phyloP scores from a whole-genome alignment of 345 rosid genomes.

The Eucalyptus polyanthemos region DNA sequence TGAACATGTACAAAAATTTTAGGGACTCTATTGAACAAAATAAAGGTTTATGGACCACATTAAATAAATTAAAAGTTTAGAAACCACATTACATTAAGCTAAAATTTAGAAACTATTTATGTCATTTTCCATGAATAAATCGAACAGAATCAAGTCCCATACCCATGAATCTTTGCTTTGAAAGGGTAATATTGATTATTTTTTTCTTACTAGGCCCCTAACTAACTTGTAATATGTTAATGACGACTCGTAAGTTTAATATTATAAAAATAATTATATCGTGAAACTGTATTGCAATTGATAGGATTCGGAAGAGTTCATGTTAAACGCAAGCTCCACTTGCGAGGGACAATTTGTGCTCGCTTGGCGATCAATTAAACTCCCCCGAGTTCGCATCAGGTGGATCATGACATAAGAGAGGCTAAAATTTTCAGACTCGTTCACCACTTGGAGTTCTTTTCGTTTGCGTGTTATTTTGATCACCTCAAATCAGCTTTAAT shows the following conservation, averaged over 20 bases:
- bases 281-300: background rate
- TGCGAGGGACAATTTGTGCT: background rate
- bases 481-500: background rate
- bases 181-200: background rate
- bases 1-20: no score
- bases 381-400: background rate
- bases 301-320: background rate
- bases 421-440: background rate
- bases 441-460: background rate
- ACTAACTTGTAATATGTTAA: background rate
- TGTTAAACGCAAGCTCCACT: background rate
- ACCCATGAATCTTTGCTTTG: background rate
- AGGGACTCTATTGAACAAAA: no score
- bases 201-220: background rate
- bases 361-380: background rate
- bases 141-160: background rate
- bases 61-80: no score
- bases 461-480: background rate
- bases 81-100: no score
- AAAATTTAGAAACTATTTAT: no score
- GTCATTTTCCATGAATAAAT: background rate
- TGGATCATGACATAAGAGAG: background rate
- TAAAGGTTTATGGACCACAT: accelerated
- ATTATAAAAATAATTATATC: no score
- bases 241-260: background rate